phyloP scores from a whole-genome alignment of 495 filamentous ascomycete genomes.

The Xylaria acuta region DNA sequence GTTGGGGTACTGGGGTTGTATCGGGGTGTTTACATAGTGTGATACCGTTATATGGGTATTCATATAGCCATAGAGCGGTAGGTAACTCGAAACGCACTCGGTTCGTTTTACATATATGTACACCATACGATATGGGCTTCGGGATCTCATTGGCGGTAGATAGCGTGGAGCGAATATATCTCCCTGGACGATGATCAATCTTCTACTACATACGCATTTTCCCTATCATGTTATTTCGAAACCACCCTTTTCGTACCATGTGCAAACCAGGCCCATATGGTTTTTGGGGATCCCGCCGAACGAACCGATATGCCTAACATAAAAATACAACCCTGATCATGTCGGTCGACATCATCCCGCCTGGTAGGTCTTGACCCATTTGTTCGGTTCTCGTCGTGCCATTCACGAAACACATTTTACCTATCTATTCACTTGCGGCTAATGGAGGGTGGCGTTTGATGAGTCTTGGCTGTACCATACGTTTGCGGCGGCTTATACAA shows the following conservation, averaged over 20 bases:
- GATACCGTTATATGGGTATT: constrained; percentile 5
- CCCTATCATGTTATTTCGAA: neutral
- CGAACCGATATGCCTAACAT: neutral
- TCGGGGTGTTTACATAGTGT: neutral
- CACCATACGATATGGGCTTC: too few relatives aligned
- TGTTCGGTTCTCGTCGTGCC: neutral
- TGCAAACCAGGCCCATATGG: neutral
- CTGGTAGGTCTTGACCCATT: neutral
- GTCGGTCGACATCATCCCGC: neutral
- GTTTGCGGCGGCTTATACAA: neutral
- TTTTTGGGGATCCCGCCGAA: neutral
- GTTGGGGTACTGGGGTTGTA: neutral
- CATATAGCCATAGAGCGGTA: constrained; percentile 4
- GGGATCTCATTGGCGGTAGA: neutral
- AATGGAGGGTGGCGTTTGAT: neutral
- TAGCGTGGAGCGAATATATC: neutral
- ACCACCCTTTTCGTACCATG: neutral
- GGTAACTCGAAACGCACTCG: neutral
- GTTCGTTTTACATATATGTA: neutral
- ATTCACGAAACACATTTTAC: neutral
- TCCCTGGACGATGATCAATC: neutral
- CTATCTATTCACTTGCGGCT: neutral
- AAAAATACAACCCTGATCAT: neutral
- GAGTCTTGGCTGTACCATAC: neutral
- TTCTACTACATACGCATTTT: neutral